Evolutionary conservation across 2,329 filamentous ascomycete species (phyloP).

Genomic region (Phialophora expanda): DNA sequence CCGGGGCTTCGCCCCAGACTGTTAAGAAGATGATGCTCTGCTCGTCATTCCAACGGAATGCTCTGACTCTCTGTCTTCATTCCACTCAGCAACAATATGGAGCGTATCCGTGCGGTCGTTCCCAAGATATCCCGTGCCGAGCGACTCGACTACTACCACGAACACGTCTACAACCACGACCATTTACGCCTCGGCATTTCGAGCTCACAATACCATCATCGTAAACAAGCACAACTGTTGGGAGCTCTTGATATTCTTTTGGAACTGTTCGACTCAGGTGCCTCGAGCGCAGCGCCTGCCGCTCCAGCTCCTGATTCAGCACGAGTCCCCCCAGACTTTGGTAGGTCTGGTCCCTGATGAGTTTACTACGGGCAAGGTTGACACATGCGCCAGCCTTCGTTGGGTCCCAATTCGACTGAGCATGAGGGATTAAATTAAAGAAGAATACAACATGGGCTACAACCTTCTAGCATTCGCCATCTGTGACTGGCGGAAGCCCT

Average conservation of each 20-base stretch:
- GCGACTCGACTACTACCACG: constrained; percentile 5
- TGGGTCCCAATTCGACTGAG: not conserved
- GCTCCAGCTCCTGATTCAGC: not conserved
- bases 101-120: not conserved
- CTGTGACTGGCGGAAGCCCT: not conserved
- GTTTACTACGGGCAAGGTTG: not conserved
- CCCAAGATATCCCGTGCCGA: constrained; percentile 4
- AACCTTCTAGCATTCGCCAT: too few species aligned
- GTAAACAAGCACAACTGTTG: constrained; percentile 1
- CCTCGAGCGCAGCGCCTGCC: not conserved
- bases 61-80: not conserved
- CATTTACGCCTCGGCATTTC: constrained; percentile 5
- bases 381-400: constrained; percentile 8
- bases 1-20: not conserved
- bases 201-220: constrained; percentile 8
- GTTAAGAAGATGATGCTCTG: not conserved
- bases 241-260: constrained; percentile 11
- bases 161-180: constrained; percentile 2
- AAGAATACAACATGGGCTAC: not conserved
- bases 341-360: not conserved
- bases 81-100: not conserved
- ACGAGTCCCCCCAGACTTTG: constrained; percentile 4
- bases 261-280: constrained; percentile 8
- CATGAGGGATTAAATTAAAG: constrained; percentile 13
- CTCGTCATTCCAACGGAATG: not conserved